Conservation (phyloP, 2,329 filamentous ascomycete species). For the Trichoderma atroviride region DNA sequence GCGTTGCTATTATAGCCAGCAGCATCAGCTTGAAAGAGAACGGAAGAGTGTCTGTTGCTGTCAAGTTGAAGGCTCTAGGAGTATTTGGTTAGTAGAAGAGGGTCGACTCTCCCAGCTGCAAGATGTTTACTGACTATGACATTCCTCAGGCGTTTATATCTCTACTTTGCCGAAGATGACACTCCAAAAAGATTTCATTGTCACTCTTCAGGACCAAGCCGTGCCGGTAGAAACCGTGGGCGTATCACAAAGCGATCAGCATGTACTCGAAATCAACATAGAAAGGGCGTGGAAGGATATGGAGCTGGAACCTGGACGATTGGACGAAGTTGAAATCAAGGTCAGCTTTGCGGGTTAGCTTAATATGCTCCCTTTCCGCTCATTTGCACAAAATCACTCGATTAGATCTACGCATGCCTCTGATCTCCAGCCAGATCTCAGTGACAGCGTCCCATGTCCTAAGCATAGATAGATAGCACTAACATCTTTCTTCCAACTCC, state of each 20-base stretch:
- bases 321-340: conserved; percentile 75
- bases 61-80: conserved; percentile 79
- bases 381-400: background rate
- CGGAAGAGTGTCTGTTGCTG: conserved; percentile 65
- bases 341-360: conserved; percentile 55
- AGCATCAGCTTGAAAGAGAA: conserved; percentile 57
- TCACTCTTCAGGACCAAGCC: conserved; percentile 70
- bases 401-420: conserved; percentile 10
- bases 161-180: conserved; percentile 65
- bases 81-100: conserved; percentile 57
- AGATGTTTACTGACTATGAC: background rate
- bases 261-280: conserved; percentile 77
- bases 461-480: conserved; percentile 27
- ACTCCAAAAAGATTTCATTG: conserved; percentile 69
- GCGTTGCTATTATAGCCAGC: conserved; percentile 72
- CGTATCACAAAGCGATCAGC: conserved; percentile 52
- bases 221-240: conserved; percentile 69
- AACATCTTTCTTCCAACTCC: conserved; percentile 40
- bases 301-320: conserved; percentile 70
- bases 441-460: conserved; percentile 7
- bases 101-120: background rate
- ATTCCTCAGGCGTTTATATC: conserved; percentile 67
- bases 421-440: conserved; percentile 5
- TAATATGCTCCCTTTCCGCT: background rate
- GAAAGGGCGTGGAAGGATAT: conserved; percentile 76